Percentiles rank a stretch among this genome's conserved stretches.
Evolutionary conservation across 768 basidiomycete species (phyloP).

Genomic region (Brasilioporus rufonigricans): DNA sequence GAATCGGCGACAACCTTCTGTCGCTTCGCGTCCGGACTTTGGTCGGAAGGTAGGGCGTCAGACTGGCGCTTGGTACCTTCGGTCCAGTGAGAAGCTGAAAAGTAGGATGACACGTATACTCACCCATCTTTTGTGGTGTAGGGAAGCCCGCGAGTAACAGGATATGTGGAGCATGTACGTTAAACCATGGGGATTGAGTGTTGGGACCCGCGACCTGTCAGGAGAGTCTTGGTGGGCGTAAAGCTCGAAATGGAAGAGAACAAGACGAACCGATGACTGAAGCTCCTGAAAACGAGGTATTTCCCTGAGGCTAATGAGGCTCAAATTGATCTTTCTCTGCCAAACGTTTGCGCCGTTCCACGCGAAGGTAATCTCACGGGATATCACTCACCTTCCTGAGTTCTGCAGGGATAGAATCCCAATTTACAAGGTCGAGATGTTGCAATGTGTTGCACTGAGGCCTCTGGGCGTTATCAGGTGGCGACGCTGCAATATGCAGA

Average conservation of each 20-base stretch:
- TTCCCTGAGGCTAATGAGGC: constrained; percentile 45
- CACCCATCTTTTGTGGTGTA: constrained; percentile 29
- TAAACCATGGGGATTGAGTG: constrained; percentile 55
- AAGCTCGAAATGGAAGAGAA: not conserved
- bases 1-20: constrained; percentile 23
- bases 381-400: constrained; percentile 51
- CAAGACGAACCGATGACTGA: constrained; percentile 43
- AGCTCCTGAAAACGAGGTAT: constrained; percentile 51
- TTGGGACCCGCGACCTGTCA: constrained; percentile 35
- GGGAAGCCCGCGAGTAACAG: constrained; percentile 51
- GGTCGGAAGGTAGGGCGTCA: constrained; percentile 34
- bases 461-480: constrained; percentile 51
- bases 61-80: constrained; percentile 43
- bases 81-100: constrained; percentile 10
- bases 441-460: constrained; percentile 54
- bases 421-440: constrained; percentile 49
- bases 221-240: not conserved
- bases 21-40: constrained; percentile 48
- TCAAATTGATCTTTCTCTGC: constrained; percentile 61
- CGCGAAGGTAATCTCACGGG: not conserved
- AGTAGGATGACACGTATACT: constrained; percentile 11
- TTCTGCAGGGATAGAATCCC: constrained; percentile 61
- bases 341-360: not conserved
- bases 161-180: constrained; percentile 43
- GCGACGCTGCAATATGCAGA: constrained; percentile 58